Conservation (phyloP, 441 rosid genomes). For the Mallotus repandus region DNA sequence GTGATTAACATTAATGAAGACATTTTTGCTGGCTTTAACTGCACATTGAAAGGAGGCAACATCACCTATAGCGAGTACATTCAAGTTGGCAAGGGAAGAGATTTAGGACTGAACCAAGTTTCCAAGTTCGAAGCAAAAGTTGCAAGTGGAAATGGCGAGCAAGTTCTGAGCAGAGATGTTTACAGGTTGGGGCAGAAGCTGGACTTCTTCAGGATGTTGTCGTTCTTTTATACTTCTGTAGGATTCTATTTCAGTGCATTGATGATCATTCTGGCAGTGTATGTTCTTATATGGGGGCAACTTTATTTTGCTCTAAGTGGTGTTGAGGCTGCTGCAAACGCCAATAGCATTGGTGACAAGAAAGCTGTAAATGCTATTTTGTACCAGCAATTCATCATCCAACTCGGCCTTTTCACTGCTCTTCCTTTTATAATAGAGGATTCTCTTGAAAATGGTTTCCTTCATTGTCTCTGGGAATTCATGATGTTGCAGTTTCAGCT, state of each 20-base stretch:
- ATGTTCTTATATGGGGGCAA: conserved; percentile 79
- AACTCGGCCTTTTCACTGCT: conserved; percentile 90
- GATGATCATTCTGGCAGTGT: conserved; percentile 73
- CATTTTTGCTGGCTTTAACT: conserved; percentile 92
- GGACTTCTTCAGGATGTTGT: conserved; percentile 90
- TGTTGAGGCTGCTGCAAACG: conserved; percentile 55
- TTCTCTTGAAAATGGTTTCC: conserved; percentile 87
- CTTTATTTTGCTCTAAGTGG: conserved; percentile 87
- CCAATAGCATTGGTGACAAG: conserved; percentile 41
- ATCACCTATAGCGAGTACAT: conserved; percentile 86
- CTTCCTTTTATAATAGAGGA: conserved; percentile 87
- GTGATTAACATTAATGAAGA: conserved; percentile 90
- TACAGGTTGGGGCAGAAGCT: conserved; percentile 82
- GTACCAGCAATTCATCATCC: conserved; percentile 85
- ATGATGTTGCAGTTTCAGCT: conserved; percentile 79
- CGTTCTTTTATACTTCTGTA: conserved; percentile 76
- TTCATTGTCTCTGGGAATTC: conserved; percentile 75
- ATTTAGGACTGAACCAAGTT: conserved; percentile 82
- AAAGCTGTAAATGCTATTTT: conserved; percentile 71
- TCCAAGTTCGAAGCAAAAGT: conserved; percentile 91
- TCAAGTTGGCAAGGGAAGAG: conserved; percentile 92
- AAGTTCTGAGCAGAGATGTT: conserved; percentile 82
- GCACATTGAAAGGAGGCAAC: conserved; percentile 84
- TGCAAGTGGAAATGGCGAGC: conserved; percentile 90
- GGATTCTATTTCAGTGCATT: conserved; percentile 81